Evolutionary conservation across 805 yeast genomes (phyloP).

Genomic region (Torulaspora quercuum): DNA sequence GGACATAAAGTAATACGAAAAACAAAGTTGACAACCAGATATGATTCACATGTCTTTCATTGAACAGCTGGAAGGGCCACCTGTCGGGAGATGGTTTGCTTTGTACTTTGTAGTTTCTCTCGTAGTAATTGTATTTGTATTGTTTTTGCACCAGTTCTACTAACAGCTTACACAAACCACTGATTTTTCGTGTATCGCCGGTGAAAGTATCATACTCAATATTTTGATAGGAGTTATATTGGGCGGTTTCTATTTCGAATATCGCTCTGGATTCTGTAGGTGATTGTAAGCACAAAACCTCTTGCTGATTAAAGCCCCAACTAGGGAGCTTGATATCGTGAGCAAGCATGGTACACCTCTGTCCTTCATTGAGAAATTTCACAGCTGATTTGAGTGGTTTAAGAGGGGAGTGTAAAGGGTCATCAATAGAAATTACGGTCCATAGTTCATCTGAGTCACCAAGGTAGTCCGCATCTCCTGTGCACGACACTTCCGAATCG

Average conservation of each 20-base stretch:
- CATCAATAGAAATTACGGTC: slow-evolving; percentile 51
- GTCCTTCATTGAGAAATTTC: slow-evolving; percentile 61
- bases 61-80: slow-evolving; percentile 23
- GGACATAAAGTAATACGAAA: slow-evolving; percentile 11
- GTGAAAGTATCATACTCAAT: slow-evolving; percentile 5
- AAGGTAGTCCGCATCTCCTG: slow-evolving; percentile 56
- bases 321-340: slow-evolving; percentile 72
- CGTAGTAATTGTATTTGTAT: slow-evolving; percentile 24
- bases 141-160: slow-evolving; percentile 16
- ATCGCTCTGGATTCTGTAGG: slow-evolving; percentile 65
- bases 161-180: slow-evolving; percentile 5
- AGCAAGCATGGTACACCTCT: slow-evolving; percentile 68
- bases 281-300: slow-evolving; percentile 77
- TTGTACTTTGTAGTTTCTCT: slow-evolving; percentile 14
- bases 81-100: slow-evolving; percentile 8
- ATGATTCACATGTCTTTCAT: slow-evolving; percentile 7
- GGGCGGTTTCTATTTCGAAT: slow-evolving; percentile 63
- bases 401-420: slow-evolving; percentile 36
- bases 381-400: slow-evolving; percentile 66
- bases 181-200: slow-evolving; percentile 1
- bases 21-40: slow-evolving; percentile 23
- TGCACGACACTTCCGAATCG: slow-evolving; percentile 73
- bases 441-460: slow-evolving; percentile 73
- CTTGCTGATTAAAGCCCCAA: slow-evolving; percentile 84
- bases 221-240: slow-evolving; percentile 2